Base-by-base conservation (phyloP, 129 eudicot species). In the Solidago caesia region DNA sequence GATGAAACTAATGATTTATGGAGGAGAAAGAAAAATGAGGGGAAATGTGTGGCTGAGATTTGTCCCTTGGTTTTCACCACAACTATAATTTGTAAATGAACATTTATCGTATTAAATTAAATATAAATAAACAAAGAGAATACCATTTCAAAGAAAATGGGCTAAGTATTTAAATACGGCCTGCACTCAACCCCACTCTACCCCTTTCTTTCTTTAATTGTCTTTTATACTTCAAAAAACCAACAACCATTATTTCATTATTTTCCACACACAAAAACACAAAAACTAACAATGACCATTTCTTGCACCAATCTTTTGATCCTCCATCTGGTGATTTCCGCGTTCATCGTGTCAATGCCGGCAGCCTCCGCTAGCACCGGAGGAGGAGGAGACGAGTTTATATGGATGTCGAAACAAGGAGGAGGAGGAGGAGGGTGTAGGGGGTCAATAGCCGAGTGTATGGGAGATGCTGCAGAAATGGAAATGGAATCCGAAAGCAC, bases 391-490 rank as follows among this genome's bases (percentile, higher is more conserved):
- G 81, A 84, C 55, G 82, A 80, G 64, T 80, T 84, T 41, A 42
- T 13, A 73, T 84, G 89, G 91, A 77, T 79, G 33, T 73, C 87
- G 45, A 74, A 68, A 15, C 82, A 64, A 33, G 39, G 64, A 47
- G 82, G 75, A 65, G 70, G 64, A 61, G 64, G 51, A 58, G 79
- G 78, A 68, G 79, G 79, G 60, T 91, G 97, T 86, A 74, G 7
- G 5, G 97, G 92, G n/a, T 87, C 97, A 8, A 81, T 89, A 55
- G 90, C 85, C 1, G 96, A 84, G 83, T 92, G 98, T 78, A 78
- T 85, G 87, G 87, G 72, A 56, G 4, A 56, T 56, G 61, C 39
- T 33, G 39, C 39, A 33, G 94, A 88, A 44, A 82, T 88, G 78
- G 85, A 77, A 27, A 74, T 86, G 97, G 89, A 87, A 51, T 80